Percentiles rank a stretch among this genome's conserved stretches.
Conservation (phyloP, 495 filamentous ascomycete genomes). For the Cercophora newfieldiana region DNA sequence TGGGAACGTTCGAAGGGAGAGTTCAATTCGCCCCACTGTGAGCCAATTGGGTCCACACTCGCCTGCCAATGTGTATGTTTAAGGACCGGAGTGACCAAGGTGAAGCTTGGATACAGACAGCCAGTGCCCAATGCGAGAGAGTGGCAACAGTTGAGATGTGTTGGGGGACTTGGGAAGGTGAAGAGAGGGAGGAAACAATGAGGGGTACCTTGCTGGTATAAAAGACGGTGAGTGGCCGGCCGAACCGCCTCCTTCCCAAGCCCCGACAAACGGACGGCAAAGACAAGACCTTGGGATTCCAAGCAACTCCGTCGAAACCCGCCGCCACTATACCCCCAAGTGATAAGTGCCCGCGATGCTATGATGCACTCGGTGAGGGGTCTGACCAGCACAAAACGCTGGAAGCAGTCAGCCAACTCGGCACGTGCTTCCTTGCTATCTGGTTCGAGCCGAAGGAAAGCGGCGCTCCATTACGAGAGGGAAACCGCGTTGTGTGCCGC, state of each 20-base stretch:
- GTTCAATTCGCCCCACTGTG: slow-evolving; percentile 6
- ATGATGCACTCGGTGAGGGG: slow-evolving; percentile 2
- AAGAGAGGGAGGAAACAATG: not conserved
- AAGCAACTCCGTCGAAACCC: not conserved
- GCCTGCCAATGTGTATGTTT: not conserved
- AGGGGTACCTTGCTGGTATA: not conserved
- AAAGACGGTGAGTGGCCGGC: slow-evolving; percentile 8
- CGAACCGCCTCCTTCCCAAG: not conserved
- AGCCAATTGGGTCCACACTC: slow-evolving; percentile 3
- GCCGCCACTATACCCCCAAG: slow-evolving; percentile 24
- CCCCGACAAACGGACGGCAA: not conserved
- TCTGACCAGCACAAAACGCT: not conserved
- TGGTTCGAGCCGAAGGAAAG: slow-evolving; percentile 15
- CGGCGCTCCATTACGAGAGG: slow-evolving; percentile 10
- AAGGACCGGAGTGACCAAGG: not conserved
- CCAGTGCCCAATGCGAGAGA: not conserved
- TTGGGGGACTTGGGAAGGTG: not conserved
- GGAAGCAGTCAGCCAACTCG: not conserved
- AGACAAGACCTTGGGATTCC: not conserved
- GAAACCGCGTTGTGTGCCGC: not conserved
- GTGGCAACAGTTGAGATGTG: not conserved
- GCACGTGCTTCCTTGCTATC: not conserved
- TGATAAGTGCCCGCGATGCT: slow-evolving; percentile 13
- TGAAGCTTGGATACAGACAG: not conserved
- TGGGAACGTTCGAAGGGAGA: slow-evolving; percentile 1